A percentile compares a stretch with the other conserved stretches of the same genome.
Conservation (phyloP, 257 asterid species). For the Scutellaria baicalensis region DNA sequence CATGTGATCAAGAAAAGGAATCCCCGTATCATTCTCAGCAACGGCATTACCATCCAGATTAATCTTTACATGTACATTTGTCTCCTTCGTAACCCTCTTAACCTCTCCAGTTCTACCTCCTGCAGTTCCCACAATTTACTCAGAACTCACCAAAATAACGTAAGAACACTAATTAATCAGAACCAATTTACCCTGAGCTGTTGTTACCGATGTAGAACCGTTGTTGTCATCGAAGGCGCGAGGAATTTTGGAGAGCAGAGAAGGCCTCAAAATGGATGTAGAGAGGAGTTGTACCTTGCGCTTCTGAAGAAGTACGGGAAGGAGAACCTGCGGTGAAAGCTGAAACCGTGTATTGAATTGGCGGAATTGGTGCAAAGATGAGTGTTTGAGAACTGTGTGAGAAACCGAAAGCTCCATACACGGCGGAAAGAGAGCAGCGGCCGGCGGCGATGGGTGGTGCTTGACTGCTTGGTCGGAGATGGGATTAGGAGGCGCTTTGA, state of each 20-base stretch:
- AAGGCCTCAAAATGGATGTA: slow-evolving; percentile 10
- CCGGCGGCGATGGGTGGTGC: slow-evolving; percentile 28
- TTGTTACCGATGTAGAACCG: slow-evolving; percentile 37
- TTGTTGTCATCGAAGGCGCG: slow-evolving; percentile 34
- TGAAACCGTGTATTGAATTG: slow-evolving; percentile 10
- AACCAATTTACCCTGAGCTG: slow-evolving; percentile 31
- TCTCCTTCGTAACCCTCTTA: slow-evolving; percentile 88
- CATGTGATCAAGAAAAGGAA: slow-evolving; percentile 96
- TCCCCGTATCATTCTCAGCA: slow-evolving; percentile 74
- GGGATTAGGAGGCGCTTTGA: not conserved
- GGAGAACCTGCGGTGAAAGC: slow-evolving; percentile 25
- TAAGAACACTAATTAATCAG: not conserved
- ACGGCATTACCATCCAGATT: slow-evolving; percentile 86
- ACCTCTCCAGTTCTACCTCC: slow-evolving; percentile 81
- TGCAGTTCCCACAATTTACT: not conserved
- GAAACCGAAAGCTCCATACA: slow-evolving; percentile 53
- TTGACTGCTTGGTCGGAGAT: not conserved
- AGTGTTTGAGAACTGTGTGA: slow-evolving; percentile 19
- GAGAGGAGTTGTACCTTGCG: slow-evolving; percentile 21
- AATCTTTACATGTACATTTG: slow-evolving; percentile 73
- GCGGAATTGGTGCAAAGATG: slow-evolving; percentile 18
- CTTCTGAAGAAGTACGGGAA: slow-evolving; percentile 27
- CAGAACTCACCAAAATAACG: not conserved
- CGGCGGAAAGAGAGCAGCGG: not conserved
- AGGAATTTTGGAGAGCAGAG: slow-evolving; percentile 30